These are phyloP conservation scores for Bidens hawaiensis DNA, from an alignment of 140 eudicot genomes.

Conservation along the genomic window DNA sequence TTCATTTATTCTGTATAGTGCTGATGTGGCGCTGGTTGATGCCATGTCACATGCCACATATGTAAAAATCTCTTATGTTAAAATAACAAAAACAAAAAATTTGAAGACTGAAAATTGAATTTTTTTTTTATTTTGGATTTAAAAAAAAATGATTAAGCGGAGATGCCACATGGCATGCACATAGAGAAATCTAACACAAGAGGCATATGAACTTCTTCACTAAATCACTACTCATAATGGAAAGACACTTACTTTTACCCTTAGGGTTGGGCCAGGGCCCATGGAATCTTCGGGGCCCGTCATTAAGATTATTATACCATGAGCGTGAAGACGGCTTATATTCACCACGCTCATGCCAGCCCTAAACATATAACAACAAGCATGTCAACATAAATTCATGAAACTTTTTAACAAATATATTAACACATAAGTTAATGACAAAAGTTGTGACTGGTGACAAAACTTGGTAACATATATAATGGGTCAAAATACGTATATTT, in stretches of 20 bases:
- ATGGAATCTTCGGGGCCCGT: constrained; percentile 25
- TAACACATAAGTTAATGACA: background rate
- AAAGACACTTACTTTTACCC: constrained; percentile 46
- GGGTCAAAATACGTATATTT: background rate
- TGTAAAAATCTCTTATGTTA: too few species aligned
- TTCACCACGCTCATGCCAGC: constrained; percentile 41
- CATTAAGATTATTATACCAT: constrained; percentile 43
- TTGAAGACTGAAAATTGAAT: too few species aligned
- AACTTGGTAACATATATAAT: too few species aligned
- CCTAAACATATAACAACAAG: background rate
- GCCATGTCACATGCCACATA: too few species aligned
- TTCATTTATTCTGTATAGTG: too few species aligned
- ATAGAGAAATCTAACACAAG: background rate
- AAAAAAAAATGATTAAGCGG: too few species aligned
- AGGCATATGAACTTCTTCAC: constrained; percentile 2
- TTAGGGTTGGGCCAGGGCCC: constrained; percentile 25
- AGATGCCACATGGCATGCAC: background rate
- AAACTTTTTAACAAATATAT: background rate
- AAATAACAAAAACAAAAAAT: too few species aligned
- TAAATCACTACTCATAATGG: background rate
- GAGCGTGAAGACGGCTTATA: constrained; percentile 54
- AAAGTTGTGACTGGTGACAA: background rate
- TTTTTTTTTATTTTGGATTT: too few species aligned
- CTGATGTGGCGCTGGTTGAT: too few species aligned
- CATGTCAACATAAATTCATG: background rate